A percentile compares a stretch with the other conserved stretches of the same genome.
Conservation (phyloP, 1,139 yeast species). For the Pichia sp. region DNA sequence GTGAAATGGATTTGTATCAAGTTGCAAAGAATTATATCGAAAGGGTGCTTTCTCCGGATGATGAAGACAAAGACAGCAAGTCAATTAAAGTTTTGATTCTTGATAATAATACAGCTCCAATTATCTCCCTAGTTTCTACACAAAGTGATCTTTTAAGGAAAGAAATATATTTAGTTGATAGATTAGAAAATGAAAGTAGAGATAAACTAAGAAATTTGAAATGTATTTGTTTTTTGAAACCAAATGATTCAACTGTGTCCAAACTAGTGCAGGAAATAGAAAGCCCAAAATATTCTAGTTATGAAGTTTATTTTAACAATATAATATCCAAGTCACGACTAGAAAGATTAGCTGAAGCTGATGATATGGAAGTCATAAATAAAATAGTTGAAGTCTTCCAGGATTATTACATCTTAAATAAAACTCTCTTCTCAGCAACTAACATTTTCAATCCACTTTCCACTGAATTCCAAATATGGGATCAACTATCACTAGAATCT, state of each 20-base stretch:
- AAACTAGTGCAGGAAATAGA: conserved; percentile 57
- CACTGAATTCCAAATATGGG: conserved; percentile 35
- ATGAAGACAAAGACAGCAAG: conserved; percentile 11
- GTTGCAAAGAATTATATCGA: conserved; percentile 46
- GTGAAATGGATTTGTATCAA: conserved; percentile 44
- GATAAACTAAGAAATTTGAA: conserved; percentile 78
- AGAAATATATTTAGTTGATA: conserved; percentile 77
- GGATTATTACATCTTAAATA: conserved; percentile 71
- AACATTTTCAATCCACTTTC: conserved; percentile 25
- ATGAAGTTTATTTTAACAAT: conserved; percentile 73
- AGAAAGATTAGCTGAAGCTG: conserved; percentile 85
- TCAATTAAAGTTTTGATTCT: conserved; percentile 62
- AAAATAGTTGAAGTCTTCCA: conserved; percentile 78
- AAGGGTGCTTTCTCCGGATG: conserved; percentile 34
- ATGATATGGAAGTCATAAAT: conserved; percentile 72
- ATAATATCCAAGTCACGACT: conserved; percentile 65
- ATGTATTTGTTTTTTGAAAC: conserved; percentile 76
- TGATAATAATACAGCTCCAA: conserved; percentile 73
- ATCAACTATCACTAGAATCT: conserved; percentile 41
- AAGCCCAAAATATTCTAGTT: conserved; percentile 71
- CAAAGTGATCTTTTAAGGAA: conserved; percentile 78
- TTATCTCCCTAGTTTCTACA: conserved; percentile 79
- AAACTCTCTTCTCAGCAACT: conserved; percentile 50
- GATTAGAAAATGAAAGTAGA: conserved; percentile 53
- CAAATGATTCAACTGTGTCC: conserved; percentile 41